Evolutionary conservation across 371 early-diverging fungal genomes (phyloP).

Genomic region (Rhizopus delemar): DNA sequence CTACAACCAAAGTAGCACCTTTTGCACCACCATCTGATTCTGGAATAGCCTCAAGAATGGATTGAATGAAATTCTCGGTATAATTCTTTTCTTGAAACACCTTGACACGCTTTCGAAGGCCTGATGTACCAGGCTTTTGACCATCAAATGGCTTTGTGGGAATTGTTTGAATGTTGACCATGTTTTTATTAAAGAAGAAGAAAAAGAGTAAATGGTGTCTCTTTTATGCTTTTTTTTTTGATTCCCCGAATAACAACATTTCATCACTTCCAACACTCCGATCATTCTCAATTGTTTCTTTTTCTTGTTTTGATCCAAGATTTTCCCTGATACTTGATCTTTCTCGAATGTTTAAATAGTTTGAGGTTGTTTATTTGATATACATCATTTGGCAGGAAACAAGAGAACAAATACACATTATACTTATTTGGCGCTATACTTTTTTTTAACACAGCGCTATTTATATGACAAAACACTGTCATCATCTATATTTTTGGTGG

Average conservation of each 20-base stretch:
- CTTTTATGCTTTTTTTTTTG: background rate
- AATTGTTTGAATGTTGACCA: slow-evolving; percentile 52
- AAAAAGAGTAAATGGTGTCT: slow-evolving; percentile 4
- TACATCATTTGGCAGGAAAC: no score
- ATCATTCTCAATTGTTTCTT: background rate
- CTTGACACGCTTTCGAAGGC: slow-evolving; percentile 93
- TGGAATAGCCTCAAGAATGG: slow-evolving; percentile 83
- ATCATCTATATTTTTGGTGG: no score
- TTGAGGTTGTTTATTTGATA: no score
- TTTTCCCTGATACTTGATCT: background rate
- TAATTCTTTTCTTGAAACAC: slow-evolving; percentile 94
- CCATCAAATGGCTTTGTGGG: slow-evolving; percentile 76
- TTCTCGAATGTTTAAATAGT: no score
- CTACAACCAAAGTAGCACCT: slow-evolving; percentile 87
- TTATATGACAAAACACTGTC: no score
- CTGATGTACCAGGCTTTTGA: slow-evolving; percentile 97
- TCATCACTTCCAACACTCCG: no score
- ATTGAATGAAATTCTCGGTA: slow-evolving; percentile 94
- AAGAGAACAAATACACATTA: no score
- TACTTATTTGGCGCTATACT: no score
- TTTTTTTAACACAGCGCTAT: no score
- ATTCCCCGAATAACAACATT: background rate
- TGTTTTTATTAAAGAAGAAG: slow-evolving; percentile 13
- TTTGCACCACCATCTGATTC: slow-evolving; percentile 59
- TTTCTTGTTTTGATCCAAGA: slow-evolving; percentile 2